phyloP scores from a whole-genome alignment of 2,329 filamentous ascomycete species.

The Alternaria arbusti region DNA sequence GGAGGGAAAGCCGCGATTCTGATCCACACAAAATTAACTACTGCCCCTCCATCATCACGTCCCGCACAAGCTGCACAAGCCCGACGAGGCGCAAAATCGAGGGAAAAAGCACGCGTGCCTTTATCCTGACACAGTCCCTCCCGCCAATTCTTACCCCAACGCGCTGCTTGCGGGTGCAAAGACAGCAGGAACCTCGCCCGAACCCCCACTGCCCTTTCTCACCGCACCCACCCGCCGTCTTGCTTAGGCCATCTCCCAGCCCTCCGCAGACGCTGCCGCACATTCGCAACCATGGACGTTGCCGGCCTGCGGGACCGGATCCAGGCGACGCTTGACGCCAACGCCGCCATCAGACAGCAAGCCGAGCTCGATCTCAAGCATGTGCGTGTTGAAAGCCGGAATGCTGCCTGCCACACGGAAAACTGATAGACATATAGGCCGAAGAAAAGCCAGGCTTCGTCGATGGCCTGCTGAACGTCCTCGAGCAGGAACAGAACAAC shows the following conservation, averaged over 20 bases:
- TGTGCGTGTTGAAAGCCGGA: conserved; percentile 58
- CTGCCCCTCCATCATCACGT: conserved; percentile 23
- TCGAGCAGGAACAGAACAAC: conserved; percentile 85
- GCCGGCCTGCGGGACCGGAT: conserved; percentile 77
- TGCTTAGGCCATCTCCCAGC: conserved; percentile 13
- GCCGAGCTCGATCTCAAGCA: conserved; percentile 83
- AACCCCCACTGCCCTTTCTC: conserved; percentile 26
- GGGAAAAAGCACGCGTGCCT: conserved; percentile 21
- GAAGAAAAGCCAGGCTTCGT: conserved; percentile 90
- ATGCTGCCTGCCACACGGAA: conserved; percentile 14
- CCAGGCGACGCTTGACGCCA: conserved; percentile 74
- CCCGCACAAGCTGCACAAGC: conserved; percentile 36
- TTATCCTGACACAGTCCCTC: conserved; percentile 12
- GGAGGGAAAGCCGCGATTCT: conserved; percentile 19
- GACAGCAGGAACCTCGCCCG: conserved; percentile 19
- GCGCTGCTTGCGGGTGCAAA: conserved; percentile 20
- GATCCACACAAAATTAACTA: conserved; percentile 24
- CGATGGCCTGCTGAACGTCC: conserved; percentile 86
- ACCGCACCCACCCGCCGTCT: conserved; percentile 22
- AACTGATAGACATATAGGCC: conserved; percentile 64
- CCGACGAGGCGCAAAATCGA: conserved; percentile 31
- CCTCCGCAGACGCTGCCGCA: conserved; percentile 13
- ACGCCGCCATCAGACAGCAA: conserved; percentile 75
- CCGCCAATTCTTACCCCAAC: conserved; percentile 15
- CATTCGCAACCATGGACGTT: conserved; percentile 69